Evolutionary conservation across 2,329 filamentous ascomycete species (phyloP).

Genomic region (Penicillium sp.): DNA sequence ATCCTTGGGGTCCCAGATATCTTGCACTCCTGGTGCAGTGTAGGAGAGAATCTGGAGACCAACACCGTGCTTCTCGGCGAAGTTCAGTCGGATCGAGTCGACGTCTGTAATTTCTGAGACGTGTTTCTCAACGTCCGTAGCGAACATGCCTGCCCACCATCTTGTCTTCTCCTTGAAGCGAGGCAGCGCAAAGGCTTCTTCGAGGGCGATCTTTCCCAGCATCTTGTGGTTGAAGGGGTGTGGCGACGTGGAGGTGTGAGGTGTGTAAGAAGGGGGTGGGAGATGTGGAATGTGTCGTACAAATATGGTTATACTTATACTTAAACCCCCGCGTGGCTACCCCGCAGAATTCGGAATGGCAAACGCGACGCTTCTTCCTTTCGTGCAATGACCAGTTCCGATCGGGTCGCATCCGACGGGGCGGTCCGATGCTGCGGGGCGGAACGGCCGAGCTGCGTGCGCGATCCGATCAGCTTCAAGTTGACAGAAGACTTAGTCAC

Average conservation of each 20-base stretch:
- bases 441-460: constrained; percentile 3
- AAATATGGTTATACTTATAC: no score
- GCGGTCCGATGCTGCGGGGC: constrained; percentile 9
- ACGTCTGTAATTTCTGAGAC: constrained; percentile 59
- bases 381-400: no score
- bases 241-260: not conserved
- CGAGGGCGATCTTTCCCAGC: constrained; percentile 65
- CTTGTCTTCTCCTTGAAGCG: constrained; percentile 61
- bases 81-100: constrained; percentile 47
- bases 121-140: constrained; percentile 63
- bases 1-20: constrained; percentile 50
- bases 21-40: constrained; percentile 55
- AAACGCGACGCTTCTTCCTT: no score
- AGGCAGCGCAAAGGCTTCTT: constrained; percentile 66
- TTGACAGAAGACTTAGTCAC: not conserved
- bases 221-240: constrained; percentile 45
- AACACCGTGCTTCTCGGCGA: constrained; percentile 51
- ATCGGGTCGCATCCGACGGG: constrained; percentile 14
- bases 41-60: constrained; percentile 55
- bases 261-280: no score
- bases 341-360: constrained; percentile 20
- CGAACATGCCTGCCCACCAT: constrained; percentile 66
- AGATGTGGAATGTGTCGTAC: not conserved
- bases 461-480: no score
- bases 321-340: not conserved